These are phyloP conservation scores for Tilletia setariae DNA, from an alignment of 1,284 basidiomycete species.

Conservation along the genomic window DNA sequence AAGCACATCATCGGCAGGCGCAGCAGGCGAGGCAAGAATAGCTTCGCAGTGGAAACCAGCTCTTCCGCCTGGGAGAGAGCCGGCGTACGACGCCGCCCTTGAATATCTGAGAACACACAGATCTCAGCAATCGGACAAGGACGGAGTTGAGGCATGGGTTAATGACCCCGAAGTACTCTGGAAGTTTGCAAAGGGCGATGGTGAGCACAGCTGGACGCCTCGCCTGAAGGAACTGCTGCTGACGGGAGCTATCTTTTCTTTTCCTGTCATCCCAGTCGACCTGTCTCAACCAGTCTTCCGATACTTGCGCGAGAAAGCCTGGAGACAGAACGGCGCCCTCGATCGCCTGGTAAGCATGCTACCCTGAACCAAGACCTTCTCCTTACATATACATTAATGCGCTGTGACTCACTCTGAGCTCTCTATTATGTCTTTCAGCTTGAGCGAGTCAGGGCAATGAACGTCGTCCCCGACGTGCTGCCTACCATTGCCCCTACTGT, in stretches of 20 bases:
- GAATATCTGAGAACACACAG: slow-evolving; percentile 62
- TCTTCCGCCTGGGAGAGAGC: slow-evolving; percentile 66
- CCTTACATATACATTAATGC: slow-evolving; percentile 60
- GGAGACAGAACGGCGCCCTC: slow-evolving; percentile 77
- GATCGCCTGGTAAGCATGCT: slow-evolving; percentile 69
- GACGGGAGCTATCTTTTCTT: slow-evolving; percentile 14
- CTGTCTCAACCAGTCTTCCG: slow-evolving; percentile 67
- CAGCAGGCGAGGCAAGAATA: neutral
- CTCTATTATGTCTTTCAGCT: slow-evolving; percentile 54
- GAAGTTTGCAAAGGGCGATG: slow-evolving; percentile 71
- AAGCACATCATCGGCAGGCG: neutral
- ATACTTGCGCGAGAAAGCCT: slow-evolving; percentile 75
- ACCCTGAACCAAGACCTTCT: slow-evolving; percentile 15
- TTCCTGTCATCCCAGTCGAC: slow-evolving; percentile 43
- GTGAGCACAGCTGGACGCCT: slow-evolving; percentile 57
- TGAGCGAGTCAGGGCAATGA: slow-evolving; percentile 85
- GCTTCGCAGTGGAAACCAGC: slow-evolving; percentile 55
- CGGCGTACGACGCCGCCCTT: slow-evolving; percentile 79
- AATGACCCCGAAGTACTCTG: slow-evolving; percentile 76
- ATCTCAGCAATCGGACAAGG: slow-evolving; percentile 56
- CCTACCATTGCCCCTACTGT: slow-evolving; percentile 69
- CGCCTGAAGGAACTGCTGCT: slow-evolving; percentile 26
- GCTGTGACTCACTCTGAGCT: neutral
- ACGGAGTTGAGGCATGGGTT: slow-evolving; percentile 67
- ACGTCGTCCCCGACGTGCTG: slow-evolving; percentile 81